Evolutionary conservation across 441 rosid species (phyloP).

Genomic region (Gossypium schwendimanii): DNA sequence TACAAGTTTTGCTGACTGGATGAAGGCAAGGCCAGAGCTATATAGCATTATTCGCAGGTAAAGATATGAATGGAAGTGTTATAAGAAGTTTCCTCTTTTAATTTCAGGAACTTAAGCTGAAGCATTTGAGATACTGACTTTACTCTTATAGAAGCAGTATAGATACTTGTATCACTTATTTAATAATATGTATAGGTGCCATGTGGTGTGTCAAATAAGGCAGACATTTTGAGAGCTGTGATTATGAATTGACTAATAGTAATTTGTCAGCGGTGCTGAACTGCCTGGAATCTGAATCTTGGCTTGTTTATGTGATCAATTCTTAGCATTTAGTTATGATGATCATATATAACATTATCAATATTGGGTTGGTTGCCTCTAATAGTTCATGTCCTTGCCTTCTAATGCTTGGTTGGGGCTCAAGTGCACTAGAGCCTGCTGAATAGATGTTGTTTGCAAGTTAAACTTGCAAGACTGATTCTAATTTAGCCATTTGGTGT

Average conservation of each 20-base stretch:
- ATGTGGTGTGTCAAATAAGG: background rate
- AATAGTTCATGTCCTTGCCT: slow-evolving; percentile 15
- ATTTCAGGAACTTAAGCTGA: background rate
- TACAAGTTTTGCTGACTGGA: slow-evolving; percentile 97
- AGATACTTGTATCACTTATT: background rate
- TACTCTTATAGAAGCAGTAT: background rate
- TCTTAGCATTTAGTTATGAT: background rate
- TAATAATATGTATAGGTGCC: background rate
- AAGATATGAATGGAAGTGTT: slow-evolving; percentile 14
- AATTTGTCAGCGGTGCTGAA: background rate
- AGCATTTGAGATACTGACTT: background rate
- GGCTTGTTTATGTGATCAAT: slow-evolving; percentile 2
- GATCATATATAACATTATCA: background rate
- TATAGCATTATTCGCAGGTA: slow-evolving; percentile 98
- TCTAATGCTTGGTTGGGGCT: background rate
- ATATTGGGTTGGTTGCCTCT: background rate
- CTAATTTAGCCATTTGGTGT: slow-evolving; percentile 11
- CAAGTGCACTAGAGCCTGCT: background rate
- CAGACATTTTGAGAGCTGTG: background rate
- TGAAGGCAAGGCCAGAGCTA: slow-evolving; percentile 98
- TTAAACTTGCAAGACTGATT: slow-evolving; percentile 4
- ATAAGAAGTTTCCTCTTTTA: background rate
- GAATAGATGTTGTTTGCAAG: slow-evolving; percentile 1
- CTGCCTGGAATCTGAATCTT: background rate
- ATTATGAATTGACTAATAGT: slow-evolving; percentile 1